Percentiles rank a stretch among this genome's conserved stretches.
Evolutionary conservation across 2,329 filamentous ascomycete genomes (phyloP).

Genomic region (Camptophora hylomeconis): DNA sequence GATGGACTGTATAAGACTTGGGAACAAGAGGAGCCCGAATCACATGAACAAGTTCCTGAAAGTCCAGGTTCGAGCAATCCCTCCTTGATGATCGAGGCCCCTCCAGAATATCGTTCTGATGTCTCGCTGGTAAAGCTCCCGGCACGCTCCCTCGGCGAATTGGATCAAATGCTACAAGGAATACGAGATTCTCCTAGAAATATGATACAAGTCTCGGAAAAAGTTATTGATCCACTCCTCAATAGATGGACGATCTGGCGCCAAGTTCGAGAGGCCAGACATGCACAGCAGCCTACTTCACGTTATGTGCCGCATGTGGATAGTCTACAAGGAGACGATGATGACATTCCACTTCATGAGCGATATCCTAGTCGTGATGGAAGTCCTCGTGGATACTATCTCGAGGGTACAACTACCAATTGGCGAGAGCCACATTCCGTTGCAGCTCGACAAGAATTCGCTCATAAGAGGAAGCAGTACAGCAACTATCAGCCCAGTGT

Average conservation of each 20-base stretch:
- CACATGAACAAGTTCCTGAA: background rate
- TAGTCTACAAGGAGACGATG: slow-evolving; percentile 15
- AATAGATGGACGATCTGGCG: slow-evolving; percentile 18
- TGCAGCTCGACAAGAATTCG: slow-evolving; percentile 22
- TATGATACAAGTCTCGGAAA: slow-evolving; percentile 26
- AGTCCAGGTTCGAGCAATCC: background rate
- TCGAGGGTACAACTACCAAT: slow-evolving; percentile 24
- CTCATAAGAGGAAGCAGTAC: slow-evolving; percentile 21
- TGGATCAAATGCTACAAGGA: slow-evolving; percentile 21
- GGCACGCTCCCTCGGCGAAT: slow-evolving; percentile 21
- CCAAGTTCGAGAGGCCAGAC: slow-evolving; percentile 12
- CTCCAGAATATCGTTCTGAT: slow-evolving; percentile 11
- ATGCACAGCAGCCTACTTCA: slow-evolving; percentile 6
- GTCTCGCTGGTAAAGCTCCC: slow-evolving; percentile 18
- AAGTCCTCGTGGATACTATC: slow-evolving; percentile 20
- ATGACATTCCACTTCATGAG: slow-evolving; percentile 15
- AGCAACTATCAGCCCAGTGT: slow-evolving; percentile 22
- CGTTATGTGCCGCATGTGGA: slow-evolving; percentile 15
- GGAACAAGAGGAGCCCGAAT: slow-evolving; percentile 22
- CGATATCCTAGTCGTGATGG: slow-evolving; percentile 17
- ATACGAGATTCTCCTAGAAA: slow-evolving; percentile 25
- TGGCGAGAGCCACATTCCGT: slow-evolving; percentile 26
- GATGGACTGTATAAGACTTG: slow-evolving; percentile 25
- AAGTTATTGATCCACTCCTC: slow-evolving; percentile 23
- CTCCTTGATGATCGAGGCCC: slow-evolving; percentile 2